Evolutionary conservation across 192 early-diverging fungal genomes (phyloP).

Genomic region (Oehlia diaphana): DNA sequence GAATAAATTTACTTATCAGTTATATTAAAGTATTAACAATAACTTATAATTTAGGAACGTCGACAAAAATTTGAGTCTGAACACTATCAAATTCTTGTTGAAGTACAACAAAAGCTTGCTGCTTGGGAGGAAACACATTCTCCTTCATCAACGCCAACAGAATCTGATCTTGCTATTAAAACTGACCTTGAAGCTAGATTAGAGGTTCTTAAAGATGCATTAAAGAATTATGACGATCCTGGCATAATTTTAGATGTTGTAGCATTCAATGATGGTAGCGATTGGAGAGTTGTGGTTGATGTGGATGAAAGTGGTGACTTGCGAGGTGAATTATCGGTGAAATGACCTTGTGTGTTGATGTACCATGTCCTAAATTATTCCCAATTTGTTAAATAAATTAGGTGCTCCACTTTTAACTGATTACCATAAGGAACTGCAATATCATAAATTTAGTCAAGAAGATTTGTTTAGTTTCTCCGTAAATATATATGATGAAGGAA

Average conservation of each 20-base stretch:
- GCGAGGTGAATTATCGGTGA: constrained; percentile 34
- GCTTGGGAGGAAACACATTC: constrained; percentile 48
- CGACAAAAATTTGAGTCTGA: constrained; percentile 47
- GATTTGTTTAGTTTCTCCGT: constrained; percentile 86
- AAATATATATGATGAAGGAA: constrained; percentile 89
- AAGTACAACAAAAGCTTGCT: constrained; percentile 46
- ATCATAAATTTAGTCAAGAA: constrained; percentile 70
- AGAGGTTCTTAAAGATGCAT: constrained; percentile 61
- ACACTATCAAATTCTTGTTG: constrained; percentile 44
- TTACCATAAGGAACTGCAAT: constrained; percentile 72
- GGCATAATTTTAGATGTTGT: constrained; percentile 81
- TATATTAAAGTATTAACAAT: not conserved
- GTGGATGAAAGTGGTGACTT: constrained; percentile 78
- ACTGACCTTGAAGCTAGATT: constrained; percentile 65
- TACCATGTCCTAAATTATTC: not conserved
- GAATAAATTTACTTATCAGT: too few relatives aligned
- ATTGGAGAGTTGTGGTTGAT: constrained; percentile 87
- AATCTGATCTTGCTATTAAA: constrained; percentile 43
- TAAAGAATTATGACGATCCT: constrained; percentile 70
- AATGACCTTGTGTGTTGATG: not conserved
- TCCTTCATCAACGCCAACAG: constrained; percentile 34
- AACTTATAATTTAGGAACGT: constrained; percentile 40
- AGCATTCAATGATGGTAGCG: constrained; percentile 83
- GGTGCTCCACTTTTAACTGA: constrained; percentile 64
- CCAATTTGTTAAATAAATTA: constrained; percentile 9